Percentiles rank a stretch among this genome's conserved stretches.
Conservation (phyloP, 2,329 filamentous ascomycete genomes). For the Bipolaris gigantea region DNA sequence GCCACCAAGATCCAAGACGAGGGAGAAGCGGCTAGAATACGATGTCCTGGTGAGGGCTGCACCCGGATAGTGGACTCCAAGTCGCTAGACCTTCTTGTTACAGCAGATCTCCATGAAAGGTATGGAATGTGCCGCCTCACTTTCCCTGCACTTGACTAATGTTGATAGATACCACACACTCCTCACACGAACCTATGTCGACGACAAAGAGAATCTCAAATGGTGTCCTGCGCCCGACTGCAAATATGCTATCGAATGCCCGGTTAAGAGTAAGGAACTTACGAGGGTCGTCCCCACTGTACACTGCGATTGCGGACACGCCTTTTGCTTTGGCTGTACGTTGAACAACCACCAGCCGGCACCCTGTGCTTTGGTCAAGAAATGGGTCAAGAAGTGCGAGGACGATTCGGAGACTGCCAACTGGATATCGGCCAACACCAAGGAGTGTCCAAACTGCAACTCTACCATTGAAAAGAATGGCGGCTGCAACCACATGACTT, state of each 20-base stretch:
- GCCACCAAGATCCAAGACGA: conserved; percentile 92
- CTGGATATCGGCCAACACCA: conserved; percentile 99
- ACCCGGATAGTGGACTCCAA: conserved; percentile 88
- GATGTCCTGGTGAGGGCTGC: conserved; percentile 87
- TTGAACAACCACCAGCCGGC: conserved; percentile 90
- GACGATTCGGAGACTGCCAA: conserved; percentile 98
- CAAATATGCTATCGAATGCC: conserved; percentile 86
- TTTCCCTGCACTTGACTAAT: conserved; percentile 12
- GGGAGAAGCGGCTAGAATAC: conserved; percentile 90
- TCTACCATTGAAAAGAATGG: conserved; percentile 99
- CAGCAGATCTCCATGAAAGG: conserved; percentile 59
- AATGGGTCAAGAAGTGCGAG: conserved; percentile 96
- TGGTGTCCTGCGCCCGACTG: conserved; percentile 99
- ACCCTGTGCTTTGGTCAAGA: conserved; percentile 87
- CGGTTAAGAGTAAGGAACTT: conserved; percentile 84
- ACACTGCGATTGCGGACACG: conserved; percentile 77
- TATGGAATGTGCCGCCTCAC: conserved; percentile 34
- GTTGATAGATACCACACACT: conserved; percentile 73
- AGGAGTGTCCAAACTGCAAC: conserved; percentile 93
- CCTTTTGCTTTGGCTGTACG: conserved; percentile 95
- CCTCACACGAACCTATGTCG: conserved; percentile 91
- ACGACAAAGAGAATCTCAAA: conserved; percentile 92
- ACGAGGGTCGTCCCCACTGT: conserved; percentile 87
- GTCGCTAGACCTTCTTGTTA: conserved; percentile 76
- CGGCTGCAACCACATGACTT: conserved; percentile 98